phyloP scores from a whole-genome alignment of 257 asterid genomes.

The Lavandula angustifolia region DNA sequence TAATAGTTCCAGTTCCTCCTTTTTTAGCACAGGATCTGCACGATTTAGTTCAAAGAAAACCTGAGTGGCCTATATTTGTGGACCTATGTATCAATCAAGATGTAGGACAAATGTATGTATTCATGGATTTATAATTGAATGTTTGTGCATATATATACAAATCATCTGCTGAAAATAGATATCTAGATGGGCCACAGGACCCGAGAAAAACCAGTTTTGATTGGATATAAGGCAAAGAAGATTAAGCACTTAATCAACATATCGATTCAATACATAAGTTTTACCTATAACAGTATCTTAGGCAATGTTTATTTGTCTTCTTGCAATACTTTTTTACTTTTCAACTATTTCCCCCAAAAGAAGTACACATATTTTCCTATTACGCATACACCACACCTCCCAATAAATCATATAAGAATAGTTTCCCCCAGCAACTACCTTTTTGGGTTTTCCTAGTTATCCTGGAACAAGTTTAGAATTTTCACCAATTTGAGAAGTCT shows the following conservation, averaged over 20 bases:
- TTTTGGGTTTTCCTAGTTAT: not conserved
- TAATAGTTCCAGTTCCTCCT: constrained; percentile 78
- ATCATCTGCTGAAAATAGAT: not conserved
- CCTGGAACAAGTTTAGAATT: constrained; percentile 10
- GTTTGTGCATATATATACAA: not conserved
- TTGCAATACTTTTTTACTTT: not conserved
- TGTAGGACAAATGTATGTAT: not conserved
- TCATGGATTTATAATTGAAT: not conserved
- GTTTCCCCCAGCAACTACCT: not conserved
- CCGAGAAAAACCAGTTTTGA: not conserved
- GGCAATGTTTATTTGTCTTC: not conserved
- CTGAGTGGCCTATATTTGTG: constrained; percentile 8
- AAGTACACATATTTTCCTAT: not conserved
- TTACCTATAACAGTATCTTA: constrained; percentile 4
- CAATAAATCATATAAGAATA: not conserved
- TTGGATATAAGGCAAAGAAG: not conserved
- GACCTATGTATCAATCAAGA: constrained; percentile 8
- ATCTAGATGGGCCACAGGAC: constrained; percentile 3
- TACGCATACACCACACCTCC: not conserved
- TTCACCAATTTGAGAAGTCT: constrained; percentile 4
- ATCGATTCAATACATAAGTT: not conserved
- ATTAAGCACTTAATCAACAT: not conserved
- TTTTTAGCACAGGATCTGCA: constrained; percentile 73
- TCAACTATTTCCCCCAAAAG: not conserved
- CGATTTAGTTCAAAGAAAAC: constrained; percentile 28